These are phyloP conservation scores for Tetrahymena malaccensis DNA, from an alignment of 73 alveolate species.

Conservation along the genomic window DNA sequence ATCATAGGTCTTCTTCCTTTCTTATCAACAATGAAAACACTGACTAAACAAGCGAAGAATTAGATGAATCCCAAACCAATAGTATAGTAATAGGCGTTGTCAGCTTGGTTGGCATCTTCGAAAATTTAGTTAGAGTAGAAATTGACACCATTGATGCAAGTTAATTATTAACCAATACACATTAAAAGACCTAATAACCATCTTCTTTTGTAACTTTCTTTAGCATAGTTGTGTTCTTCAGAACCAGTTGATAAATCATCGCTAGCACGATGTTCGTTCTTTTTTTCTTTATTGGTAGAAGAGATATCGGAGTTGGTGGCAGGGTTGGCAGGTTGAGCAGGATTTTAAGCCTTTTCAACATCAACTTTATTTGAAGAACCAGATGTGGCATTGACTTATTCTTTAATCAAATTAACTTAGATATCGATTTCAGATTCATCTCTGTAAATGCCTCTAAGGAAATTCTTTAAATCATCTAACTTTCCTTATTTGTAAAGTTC, in stretches of 20 bases:
- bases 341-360: background rate
- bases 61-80: background rate
- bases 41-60: background rate
- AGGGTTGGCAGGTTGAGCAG: background rate
- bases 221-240: background rate
- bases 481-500: background rate
- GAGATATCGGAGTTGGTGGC: background rate
- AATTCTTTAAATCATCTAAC: background rate
- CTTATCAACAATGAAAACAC: background rate
- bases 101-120: background rate
- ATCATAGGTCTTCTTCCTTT: background rate
- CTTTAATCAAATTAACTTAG: background rate
- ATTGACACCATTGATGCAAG: background rate
- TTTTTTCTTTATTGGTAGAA: background rate
- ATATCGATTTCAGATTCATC: background rate
- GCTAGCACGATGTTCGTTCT: background rate
- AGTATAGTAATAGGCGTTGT: background rate
- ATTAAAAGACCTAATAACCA: background rate
- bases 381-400: background rate
- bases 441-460: background rate
- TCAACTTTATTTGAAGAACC: background rate
- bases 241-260: background rate
- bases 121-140: background rate
- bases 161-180: background rate
- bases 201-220: background rate